These are phyloP conservation scores for Ceratobasidium theobromae DNA, from an alignment of 1,284 basidiomycete genomes.

Conservation along the genomic window DNA sequence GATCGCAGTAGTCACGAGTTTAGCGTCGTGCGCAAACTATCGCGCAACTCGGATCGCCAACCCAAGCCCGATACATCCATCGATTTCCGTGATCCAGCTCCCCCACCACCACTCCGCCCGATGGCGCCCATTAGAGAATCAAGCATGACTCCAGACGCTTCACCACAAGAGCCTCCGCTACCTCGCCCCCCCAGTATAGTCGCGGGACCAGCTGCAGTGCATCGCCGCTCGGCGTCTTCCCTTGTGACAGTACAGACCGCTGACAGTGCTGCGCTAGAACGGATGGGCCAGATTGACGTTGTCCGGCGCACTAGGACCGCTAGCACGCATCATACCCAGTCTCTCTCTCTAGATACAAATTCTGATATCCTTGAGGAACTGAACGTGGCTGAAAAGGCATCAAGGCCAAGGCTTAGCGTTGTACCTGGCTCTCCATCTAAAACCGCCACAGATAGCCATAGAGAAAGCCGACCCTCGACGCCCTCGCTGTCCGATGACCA, in stretches of 20 bases:
- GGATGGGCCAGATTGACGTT: conserved; percentile 66
- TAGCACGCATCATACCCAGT: conserved; percentile 38
- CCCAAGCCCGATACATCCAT: conserved; percentile 36
- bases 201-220: not conserved
- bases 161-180: conserved; percentile 45
- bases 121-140: conserved; percentile 44
- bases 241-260: conserved; percentile 58
- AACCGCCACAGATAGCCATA: conserved; percentile 12
- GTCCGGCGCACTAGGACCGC: conserved; percentile 54
- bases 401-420: conserved; percentile 29
- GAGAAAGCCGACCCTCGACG: conserved; percentile 6
- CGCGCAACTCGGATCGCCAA: conserved; percentile 7
- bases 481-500: conserved; percentile 24
- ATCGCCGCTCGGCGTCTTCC: conserved; percentile 52
- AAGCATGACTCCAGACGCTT: conserved; percentile 39
- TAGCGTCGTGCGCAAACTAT: conserved; percentile 17
- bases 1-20: conserved; percentile 16
- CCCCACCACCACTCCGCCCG: conserved; percentile 58
- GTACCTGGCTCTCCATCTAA: conserved; percentile 26
- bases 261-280: conserved; percentile 65
- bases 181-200: not conserved
- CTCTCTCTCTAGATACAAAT: conserved; percentile 8
- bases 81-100: conserved; percentile 71
- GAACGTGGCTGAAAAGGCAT: conserved; percentile 21
- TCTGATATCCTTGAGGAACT: conserved; percentile 4